phyloP scores from a whole-genome alignment of 257 asterid species.

The Ocimum tenuiflorum region DNA sequence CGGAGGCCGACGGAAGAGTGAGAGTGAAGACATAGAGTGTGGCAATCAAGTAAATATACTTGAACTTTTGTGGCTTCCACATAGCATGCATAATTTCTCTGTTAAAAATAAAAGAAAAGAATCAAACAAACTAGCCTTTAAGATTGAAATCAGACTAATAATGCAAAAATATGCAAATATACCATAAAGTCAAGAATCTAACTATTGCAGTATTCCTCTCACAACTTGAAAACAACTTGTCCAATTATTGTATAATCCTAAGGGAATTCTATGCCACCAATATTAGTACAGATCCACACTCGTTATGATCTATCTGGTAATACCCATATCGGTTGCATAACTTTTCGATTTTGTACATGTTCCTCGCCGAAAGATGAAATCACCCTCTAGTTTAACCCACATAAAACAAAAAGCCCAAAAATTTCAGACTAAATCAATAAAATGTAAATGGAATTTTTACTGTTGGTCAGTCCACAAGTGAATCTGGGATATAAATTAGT shows the following conservation, averaged over 20 bases:
- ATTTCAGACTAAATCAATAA: background rate
- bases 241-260: conserved; percentile 31
- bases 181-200: conserved; percentile 21
- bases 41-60: conserved; percentile 74
- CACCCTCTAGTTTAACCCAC: conserved; percentile 10
- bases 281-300: no score
- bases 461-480: background rate
- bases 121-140: no score
- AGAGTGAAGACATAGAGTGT: conserved; percentile 85
- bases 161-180: background rate
- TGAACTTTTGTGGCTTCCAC: conserved; percentile 99
- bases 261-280: no score
- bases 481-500: background rate
- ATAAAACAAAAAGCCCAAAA: background rate
- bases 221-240: conserved; percentile 17
- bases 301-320: no score
- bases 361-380: conserved; percentile 10
- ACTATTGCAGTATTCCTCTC: conserved; percentile 4
- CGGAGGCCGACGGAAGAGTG: conserved; percentile 81
- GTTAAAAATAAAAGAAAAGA: background rate
- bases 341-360: background rate
- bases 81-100: conserved; percentile 97
- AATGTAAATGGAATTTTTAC: conserved; percentile 4
- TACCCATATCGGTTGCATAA: no score
- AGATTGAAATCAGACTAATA: background rate